Base-by-base conservation (phyloP, 495 filamentous ascomycete genomes). In the Saxophila tyrrhenica region DNA sequence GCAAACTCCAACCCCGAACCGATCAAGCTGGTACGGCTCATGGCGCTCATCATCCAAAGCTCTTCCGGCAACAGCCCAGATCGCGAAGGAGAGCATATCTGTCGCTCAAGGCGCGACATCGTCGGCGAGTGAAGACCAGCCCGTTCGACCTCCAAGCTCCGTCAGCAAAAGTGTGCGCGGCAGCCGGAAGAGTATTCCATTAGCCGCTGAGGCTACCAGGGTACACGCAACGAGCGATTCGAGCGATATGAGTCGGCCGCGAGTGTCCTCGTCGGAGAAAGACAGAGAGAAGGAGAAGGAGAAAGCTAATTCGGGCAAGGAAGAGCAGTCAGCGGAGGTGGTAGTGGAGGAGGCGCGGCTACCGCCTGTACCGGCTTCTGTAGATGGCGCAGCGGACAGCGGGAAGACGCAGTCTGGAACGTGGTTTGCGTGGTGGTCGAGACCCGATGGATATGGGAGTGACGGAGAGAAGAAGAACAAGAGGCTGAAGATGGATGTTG, bases 381-480 rank as follows among this genome's bases (percentile, higher is more conserved):
- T 46, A 1, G 47, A 56, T n/a, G 39, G 25, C 16, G 54, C 48
- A 15, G 43, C 1, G 41, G 50, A 35, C 25, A 51, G 48, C 22
- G 22, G 41, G 29, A 38, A 42, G 24, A 11, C 25, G 38, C 50
- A 45, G 32, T 39, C 50, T 2, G 44, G 45, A 9, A 17, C 58
- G 3, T 71, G 69, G 69, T 58, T 63, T 17, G 65, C 67, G 17
- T 71, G 69, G 69, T 71, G 69, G 69, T 70, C 67, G 25, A 54
- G 62, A 52, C 69, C 69, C 16, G 69, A 71, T 51, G 67, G 63
- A 1, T 66, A 67, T 50, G 44, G 50, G 9, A 48, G 50, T 13
- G 67, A 66, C n/a, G 48, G 19, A 1, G 53, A 59, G 23, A 65
- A 62, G 45, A 46, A 50, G 15, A 60, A 57, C 25, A 47, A 38